Evolutionary conservation across 2,329 filamentous ascomycete genomes (phyloP), one percentile per base, ranked within the genome.

Genomic region (Fusarium lyarnte): DNA sequence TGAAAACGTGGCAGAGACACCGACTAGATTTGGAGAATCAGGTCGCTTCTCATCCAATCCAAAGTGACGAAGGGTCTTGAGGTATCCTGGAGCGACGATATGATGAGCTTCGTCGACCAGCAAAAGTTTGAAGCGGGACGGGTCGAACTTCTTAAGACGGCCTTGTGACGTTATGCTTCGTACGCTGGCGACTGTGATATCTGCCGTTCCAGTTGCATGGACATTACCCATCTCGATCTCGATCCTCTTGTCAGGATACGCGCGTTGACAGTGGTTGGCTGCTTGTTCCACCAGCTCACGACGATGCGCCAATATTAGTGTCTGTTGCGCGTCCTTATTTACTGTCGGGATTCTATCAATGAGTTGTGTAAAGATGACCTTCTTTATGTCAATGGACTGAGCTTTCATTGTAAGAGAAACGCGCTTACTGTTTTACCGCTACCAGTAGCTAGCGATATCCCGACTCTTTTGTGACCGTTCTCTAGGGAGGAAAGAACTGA

Each of bases 51-150:
- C 76, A 60, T 89, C 82, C 23, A 97, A 87, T 0, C 91, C 89
- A 79, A 99, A 97, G 80, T 98, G 90, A n/a, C 87, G 85, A 52
- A 99, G 84, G 1, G 91, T 87, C 45, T 88, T 87, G 69, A 97
- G 86, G 78, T 98, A 98, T 12, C 91, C 90, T 4, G 89, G 87
- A 2, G 96, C 93, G 47, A 98, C 95, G 58, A 98, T 97, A 81
- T 99, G 96, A 80, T 99, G 96, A 8, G 95, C 96, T 82, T 99
- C 96, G 73, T 99, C 96, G 8, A 99, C 95, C 6, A 99, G 87
- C 1, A 99, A 85, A 1, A 99, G 89, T 82, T 99, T 99, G 85
- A 95, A 98, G 12, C 85, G 85, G 1, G 81, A 81, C 0, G 94
- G 93, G 73, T 97, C 89, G 77, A 95, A 98, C 79, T 97, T 98